Conservation (phyloP, 2,329 filamentous ascomycete genomes). For the Arachnopeziza araneosa region DNA sequence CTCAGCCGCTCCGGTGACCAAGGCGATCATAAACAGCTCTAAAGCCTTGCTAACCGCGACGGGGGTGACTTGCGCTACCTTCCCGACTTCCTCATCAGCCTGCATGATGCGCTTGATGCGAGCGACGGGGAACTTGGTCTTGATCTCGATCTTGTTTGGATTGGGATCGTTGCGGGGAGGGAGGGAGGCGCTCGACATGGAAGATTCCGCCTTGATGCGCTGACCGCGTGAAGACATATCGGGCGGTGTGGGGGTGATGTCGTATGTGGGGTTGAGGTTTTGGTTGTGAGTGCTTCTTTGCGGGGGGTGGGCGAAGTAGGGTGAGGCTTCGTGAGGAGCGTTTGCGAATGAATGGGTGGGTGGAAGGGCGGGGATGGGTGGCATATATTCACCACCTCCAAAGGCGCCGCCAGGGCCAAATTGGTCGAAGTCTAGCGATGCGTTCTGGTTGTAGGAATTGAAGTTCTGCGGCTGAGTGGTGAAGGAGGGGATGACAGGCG, state of each 20-base stretch:
- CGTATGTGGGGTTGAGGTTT: conserved; percentile 5
- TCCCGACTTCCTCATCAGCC: conserved; percentile 96
- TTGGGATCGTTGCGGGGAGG: conserved; percentile 28
- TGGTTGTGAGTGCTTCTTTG: conserved; percentile 3
- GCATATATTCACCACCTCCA: conserved; percentile 21
- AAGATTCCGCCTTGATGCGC: conserved; percentile 12
- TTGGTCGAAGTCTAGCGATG: conserved; percentile 6
- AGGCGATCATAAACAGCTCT: conserved; percentile 94
- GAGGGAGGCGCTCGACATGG: conserved; percentile 2
- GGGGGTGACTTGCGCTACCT: conserved; percentile 95
- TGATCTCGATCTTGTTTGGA: conserved; percentile 58
- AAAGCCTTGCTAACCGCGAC: conserved; percentile 93
- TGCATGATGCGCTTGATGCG: conserved; percentile 99
- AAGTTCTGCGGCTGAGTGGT: conserved; percentile 4
- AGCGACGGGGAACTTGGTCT: conserved; percentile 93
- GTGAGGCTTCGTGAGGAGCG: conserved; percentile 3
- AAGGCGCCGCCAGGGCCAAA: conserved; percentile 3
- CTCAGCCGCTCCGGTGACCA: conserved; percentile 82
- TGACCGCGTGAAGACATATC: conserved; percentile 17
- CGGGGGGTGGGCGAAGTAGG: conserved; percentile 1
- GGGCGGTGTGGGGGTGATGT: conserved; percentile 2
- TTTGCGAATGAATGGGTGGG: conserved; percentile 19
- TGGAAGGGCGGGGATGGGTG: conserved; percentile 26
- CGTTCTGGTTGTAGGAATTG: conserved; percentile 7
- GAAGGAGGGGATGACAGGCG: conserved; percentile 23